Percentiles rank a stretch among this genome's conserved stretches.
phyloP scores from a whole-genome alignment of 257 asterid genomes.

The Solanum tacnaense region DNA sequence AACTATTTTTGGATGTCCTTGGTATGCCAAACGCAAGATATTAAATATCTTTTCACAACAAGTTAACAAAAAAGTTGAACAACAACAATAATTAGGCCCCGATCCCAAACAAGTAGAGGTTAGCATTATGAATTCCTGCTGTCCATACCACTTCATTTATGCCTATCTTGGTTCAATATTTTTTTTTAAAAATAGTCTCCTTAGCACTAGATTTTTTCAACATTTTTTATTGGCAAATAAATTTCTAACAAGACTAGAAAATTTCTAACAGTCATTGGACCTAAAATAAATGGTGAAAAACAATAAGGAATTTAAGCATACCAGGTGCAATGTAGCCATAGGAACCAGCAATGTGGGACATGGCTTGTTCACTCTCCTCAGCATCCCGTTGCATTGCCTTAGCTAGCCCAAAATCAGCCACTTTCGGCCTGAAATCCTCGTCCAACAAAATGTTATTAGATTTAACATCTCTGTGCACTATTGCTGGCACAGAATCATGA shows the following conservation, averaged over 20 bases:
- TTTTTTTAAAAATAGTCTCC: background rate
- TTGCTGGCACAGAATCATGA: slow-evolving; percentile 41
- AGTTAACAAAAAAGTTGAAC: background rate
- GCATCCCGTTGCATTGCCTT: slow-evolving; percentile 30
- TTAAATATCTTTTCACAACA: background rate
- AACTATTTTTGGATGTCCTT: background rate
- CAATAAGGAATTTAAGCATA: slow-evolving; percentile 1
- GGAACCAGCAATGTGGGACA: slow-evolving; percentile 76
- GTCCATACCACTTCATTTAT: background rate
- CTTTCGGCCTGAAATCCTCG: slow-evolving; percentile 25
- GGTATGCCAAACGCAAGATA: background rate
- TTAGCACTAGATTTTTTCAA: background rate
- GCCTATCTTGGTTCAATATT: background rate
- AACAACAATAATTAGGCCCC: background rate
- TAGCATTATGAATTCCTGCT: background rate
- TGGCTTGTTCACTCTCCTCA: slow-evolving; percentile 30
- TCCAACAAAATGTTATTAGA: slow-evolving; percentile 34
- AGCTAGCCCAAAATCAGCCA: slow-evolving; percentile 88
- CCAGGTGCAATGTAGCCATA: slow-evolving; percentile 91
- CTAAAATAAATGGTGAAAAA: background rate
- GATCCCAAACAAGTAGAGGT: background rate
- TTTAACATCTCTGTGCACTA: slow-evolving; percentile 32
- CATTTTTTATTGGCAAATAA: background rate
- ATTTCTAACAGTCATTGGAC: background rate
- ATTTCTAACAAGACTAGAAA: background rate